These are phyloP conservation scores for Colletotrichum coccodes DNA, from an alignment of 2,329 filamentous ascomycete species.

Conservation along the genomic window DNA sequence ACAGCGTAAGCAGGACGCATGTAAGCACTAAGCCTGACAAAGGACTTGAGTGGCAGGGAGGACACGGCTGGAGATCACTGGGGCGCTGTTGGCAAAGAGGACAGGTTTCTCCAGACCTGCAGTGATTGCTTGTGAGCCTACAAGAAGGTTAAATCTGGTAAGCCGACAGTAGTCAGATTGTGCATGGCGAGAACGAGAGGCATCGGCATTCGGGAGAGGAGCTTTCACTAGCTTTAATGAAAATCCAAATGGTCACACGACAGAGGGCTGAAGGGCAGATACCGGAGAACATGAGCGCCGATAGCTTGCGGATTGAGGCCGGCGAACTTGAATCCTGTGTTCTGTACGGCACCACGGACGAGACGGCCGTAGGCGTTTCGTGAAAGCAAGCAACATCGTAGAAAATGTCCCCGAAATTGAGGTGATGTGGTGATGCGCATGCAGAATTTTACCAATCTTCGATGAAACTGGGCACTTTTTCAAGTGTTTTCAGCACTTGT, in stretches of 20 bases:
- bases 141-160: background rate
- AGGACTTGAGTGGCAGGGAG: slow-evolving; percentile 12
- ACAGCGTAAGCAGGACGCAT: slow-evolving; percentile 15
- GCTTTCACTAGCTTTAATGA: background rate
- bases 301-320: too few species aligned
- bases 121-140: background rate
- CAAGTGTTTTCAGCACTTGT: background rate
- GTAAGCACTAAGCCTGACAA: slow-evolving; percentile 29
- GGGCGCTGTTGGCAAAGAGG: too few species aligned
- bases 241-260: background rate
- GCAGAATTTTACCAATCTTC: background rate
- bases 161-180: background rate
- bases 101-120: background rate
- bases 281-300: background rate
- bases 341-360: too few species aligned
- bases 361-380: too few species aligned
- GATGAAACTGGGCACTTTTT: background rate
- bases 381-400: background rate
- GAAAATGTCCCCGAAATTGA: background rate
- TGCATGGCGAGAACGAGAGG: background rate
- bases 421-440: background rate
- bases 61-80: slow-evolving; percentile 9
- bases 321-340: too few species aligned
- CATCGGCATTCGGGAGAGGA: background rate
- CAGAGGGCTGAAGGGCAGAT: background rate